These are phyloP conservation scores for Aspergillus melleus DNA, from an alignment of 2,329 filamentous ascomycete species.

Conservation along the genomic window DNA sequence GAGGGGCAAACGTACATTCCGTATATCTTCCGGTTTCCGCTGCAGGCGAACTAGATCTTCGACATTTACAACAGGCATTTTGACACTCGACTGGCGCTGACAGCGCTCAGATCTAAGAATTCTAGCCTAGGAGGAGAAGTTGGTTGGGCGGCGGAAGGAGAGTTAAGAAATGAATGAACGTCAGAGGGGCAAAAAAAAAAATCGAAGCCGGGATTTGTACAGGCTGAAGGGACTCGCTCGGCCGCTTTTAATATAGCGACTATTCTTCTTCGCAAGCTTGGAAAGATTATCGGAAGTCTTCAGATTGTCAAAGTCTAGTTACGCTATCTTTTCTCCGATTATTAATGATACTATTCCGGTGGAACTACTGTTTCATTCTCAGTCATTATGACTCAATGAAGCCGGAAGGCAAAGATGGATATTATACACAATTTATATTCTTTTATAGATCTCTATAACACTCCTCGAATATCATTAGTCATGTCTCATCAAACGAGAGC, in stretches of 20 bases:
- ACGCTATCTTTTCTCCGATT: constrained; percentile 1
- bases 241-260: not conserved
- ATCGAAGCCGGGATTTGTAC: constrained; percentile 10
- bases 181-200: constrained; percentile 10
- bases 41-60: constrained; percentile 91
- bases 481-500: constrained; percentile 44
- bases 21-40: constrained; percentile 79
- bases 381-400: not conserved
- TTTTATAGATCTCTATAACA: not conserved
- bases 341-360: constrained; percentile 2
- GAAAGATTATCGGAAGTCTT: not conserved
- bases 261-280: not conserved
- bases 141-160: not conserved
- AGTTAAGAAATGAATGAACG: not conserved
- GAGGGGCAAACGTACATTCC: constrained; percentile 70
- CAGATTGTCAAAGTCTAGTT: not conserved
- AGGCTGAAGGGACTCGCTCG: constrained; percentile 1
- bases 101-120: constrained; percentile 10
- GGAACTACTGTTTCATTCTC: constrained; percentile 3
- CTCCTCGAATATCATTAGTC: not conserved
- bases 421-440: not conserved
- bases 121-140: constrained; percentile 12
- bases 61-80: constrained; percentile 87
- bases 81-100: constrained; percentile 30
- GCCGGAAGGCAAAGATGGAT: not conserved